Evolutionary conservation across 805 yeast genomes (phyloP).

Genomic region (Spathaspora hagerdaliae): DNA sequence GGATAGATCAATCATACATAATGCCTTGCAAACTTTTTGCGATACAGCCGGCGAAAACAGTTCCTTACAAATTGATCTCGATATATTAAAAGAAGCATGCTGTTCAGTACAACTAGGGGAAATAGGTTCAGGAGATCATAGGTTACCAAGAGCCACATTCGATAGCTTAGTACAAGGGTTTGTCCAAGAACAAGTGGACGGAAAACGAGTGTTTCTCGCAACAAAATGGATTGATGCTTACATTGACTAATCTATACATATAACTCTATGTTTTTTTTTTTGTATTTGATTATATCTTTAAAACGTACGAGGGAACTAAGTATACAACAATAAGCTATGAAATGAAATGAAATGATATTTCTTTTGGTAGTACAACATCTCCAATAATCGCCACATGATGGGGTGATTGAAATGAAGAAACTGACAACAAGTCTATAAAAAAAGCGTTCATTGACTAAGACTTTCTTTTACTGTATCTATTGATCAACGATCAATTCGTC

Average conservation of each 20-base stretch:
- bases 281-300: too few species aligned
- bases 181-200: constrained; percentile 52
- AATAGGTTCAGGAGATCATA: constrained; percentile 43
- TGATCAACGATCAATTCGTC: constrained; percentile 92
- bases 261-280: too few species aligned
- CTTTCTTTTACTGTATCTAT: constrained; percentile 16
- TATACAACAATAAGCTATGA: neutral
- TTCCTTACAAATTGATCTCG: constrained; percentile 42
- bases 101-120: constrained; percentile 44
- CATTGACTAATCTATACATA: constrained; percentile 23
- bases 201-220: constrained; percentile 57
- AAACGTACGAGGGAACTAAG: too few species aligned
- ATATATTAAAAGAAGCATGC: constrained; percentile 45
- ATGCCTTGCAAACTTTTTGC: constrained; percentile 56
- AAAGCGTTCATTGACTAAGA: too few species aligned
- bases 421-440: too few species aligned
- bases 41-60: constrained; percentile 14
- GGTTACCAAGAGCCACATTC: constrained; percentile 42
- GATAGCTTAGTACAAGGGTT: constrained; percentile 52
- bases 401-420: too few species aligned
- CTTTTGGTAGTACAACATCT: too few species aligned
- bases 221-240: constrained; percentile 58
- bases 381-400: too few species aligned
- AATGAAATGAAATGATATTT: neutral
- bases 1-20: constrained; percentile 46